A percentile compares a stretch with the other conserved stretches of the same genome.
Conservation (phyloP, 345 rosid genomes). For the Barbarea vulgaris region DNA sequence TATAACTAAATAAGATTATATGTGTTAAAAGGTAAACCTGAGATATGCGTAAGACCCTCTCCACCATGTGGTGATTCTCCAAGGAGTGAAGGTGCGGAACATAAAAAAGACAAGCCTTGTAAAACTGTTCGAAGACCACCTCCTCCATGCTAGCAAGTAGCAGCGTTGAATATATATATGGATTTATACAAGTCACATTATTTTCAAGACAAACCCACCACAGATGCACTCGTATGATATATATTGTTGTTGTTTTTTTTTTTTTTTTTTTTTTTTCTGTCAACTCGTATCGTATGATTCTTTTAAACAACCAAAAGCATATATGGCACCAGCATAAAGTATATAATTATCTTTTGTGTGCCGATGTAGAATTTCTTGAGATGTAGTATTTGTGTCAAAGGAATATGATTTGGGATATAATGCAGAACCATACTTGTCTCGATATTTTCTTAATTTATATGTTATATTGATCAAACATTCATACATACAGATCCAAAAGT, state of each 20-base stretch:
- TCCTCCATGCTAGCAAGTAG: conserved; percentile 7
- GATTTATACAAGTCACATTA: neutral
- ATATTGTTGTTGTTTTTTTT: too few relatives aligned
- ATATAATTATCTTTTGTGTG: too few relatives aligned
- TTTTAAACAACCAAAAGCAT: neutral
- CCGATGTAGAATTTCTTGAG: too few relatives aligned
- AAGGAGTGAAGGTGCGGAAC: neutral
- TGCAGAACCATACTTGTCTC: neutral
- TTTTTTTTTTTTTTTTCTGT: too few relatives aligned
- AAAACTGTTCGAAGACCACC: conserved; percentile 19
- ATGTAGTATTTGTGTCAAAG: neutral
- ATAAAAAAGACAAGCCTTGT: too few relatives aligned
- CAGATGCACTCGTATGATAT: too few relatives aligned
- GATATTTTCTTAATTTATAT: neutral
- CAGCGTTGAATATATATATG: neutral
- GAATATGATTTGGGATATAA: too few relatives aligned
- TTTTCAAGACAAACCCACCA: neutral
- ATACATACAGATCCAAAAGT: neutral
- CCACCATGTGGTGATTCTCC: conserved; percentile 27
- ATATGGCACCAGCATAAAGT: too few relatives aligned
- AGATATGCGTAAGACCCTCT: neutral
- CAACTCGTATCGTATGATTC: too few relatives aligned
- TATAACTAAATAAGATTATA: neutral
- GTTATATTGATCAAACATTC: neutral
- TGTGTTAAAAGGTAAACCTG: neutral